Percentiles rank a stretch among this genome's conserved stretches.
Conservation (phyloP, 805 yeast species). For the Yarrowia sp. region DNA sequence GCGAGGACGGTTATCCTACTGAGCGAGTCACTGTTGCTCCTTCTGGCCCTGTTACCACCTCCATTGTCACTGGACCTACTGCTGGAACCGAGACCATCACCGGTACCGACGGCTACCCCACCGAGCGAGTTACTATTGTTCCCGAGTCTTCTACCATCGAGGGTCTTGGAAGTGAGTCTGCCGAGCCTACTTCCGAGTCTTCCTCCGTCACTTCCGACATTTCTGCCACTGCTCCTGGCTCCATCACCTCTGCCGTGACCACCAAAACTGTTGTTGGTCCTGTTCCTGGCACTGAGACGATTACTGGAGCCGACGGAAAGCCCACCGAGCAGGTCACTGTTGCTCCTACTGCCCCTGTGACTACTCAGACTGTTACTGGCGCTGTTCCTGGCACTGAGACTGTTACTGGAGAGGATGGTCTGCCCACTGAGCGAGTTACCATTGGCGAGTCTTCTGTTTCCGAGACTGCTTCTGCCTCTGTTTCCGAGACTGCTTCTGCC, state of each 20-base stretch:
- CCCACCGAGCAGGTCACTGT: constrained; percentile 32
- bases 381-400: neutral
- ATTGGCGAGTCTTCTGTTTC: neutral
- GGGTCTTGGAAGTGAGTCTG: neutral
- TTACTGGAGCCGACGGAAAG: too few relatives aligned
- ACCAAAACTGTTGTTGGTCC: too few relatives aligned
- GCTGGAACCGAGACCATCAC: neutral
- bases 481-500: neutral
- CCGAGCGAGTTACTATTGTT: neutral
- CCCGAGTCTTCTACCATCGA: too few relatives aligned
- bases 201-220: neutral
- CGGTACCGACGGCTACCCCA: neutral
- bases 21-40: neutral
- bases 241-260: neutral
- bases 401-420: neutral
- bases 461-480: neutral
- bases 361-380: neutral
- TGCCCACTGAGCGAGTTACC: neutral
- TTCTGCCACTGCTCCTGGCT: neutral
- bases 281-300: too few relatives aligned
- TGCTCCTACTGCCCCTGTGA: neutral
- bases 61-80: neutral
- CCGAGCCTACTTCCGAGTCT: neutral
- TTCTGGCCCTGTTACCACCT: neutral
- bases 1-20: neutral